Conservation (phyloP, 768 basidiomycete species). For the Coprinopsis strossmayeri region DNA sequence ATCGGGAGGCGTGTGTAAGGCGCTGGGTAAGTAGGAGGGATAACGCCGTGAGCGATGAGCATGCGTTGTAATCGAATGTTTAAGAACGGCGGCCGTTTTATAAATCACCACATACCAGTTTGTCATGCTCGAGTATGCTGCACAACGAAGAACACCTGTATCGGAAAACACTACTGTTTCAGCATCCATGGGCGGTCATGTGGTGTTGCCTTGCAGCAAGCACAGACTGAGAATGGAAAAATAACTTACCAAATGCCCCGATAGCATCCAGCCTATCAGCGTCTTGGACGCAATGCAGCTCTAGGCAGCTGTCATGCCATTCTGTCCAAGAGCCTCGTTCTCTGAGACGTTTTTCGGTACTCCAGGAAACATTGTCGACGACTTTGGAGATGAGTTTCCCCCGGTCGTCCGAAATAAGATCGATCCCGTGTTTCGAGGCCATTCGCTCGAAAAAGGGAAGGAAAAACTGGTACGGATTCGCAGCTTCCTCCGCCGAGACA, state of each 20-base stretch:
- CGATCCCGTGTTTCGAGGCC: slow-evolving; percentile 36
- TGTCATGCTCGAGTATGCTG: slow-evolving; percentile 52
- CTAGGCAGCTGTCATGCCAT: slow-evolving; percentile 68
- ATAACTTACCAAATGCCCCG: slow-evolving; percentile 64
- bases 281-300: slow-evolving; percentile 80
- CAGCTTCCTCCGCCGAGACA: slow-evolving; percentile 46
- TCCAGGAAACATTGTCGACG: slow-evolving; percentile 81
- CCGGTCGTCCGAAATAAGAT: slow-evolving; percentile 56
- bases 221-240: not conserved
- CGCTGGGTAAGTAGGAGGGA: slow-evolving; percentile 21
- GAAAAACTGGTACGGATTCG: slow-evolving; percentile 62
- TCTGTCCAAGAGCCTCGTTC: slow-evolving; percentile 46
- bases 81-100: no score
- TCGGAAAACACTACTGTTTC: not conserved
- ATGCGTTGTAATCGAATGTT: slow-evolving; percentile 7
- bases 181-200: no score
- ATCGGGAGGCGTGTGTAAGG: slow-evolving; percentile 40
- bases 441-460: slow-evolving; percentile 54
- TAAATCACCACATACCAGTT: slow-evolving; percentile 34
- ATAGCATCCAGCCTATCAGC: slow-evolving; percentile 77
- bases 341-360: slow-evolving; percentile 67
- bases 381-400: slow-evolving; percentile 51
- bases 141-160: slow-evolving; percentile 59
- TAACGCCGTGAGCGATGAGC: slow-evolving; percentile 6
- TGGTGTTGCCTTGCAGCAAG: no score